Evolutionary conservation across 441 rosid species (phyloP), one percentile per base, ranked within the genome.

Genomic region (Pelargonium fulgidum): DNA sequence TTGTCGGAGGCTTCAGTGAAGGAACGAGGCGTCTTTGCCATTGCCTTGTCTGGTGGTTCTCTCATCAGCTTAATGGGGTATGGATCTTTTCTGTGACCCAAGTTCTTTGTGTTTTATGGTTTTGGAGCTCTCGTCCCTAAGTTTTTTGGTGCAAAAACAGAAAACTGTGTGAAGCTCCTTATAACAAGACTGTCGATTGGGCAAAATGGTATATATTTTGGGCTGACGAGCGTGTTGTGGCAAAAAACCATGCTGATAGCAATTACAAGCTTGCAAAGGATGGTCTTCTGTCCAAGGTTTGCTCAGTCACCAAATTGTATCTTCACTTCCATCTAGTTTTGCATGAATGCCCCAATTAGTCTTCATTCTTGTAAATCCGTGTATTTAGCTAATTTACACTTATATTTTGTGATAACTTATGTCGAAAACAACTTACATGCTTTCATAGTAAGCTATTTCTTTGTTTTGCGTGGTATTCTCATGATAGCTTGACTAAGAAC

Each of bases 21-120:
- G 81, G 96, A 93, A 59, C 82, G 92, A 61, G 96, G 93, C 11
- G 85, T 80, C 68, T 88, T 91, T 84, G 86, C 93, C 73, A 82
- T 91, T 74, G 98, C 88, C 64, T 77, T 93, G 66, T 90, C 96
- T 58, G 98, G 96, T 73, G 97, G 92, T 74, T 86, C 93, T 70
- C 90, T 92, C 83, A 81, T 90, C 73, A 78, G 80, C 78, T 80
- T 83, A 70, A 74, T 92, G 83, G 88, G 96, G 98, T 89, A 69
- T 41, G 73, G 61, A 70, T 67, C 54, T 58, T 79, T 74, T 67
- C 67, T 69, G 4, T 8, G 72, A 67, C 68, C 50, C 69, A 36
- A 36, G 45, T 71, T 66, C 36, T 29, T 29, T 69, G 50, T 64
- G 24, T 65, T 64, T 77, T 70, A 52, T 70, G 73, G 56, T 76